These are phyloP conservation scores for Neoscytalidium dimidiatum DNA, from an alignment of 2,329 filamentous ascomycete species.

Conservation along the genomic window DNA sequence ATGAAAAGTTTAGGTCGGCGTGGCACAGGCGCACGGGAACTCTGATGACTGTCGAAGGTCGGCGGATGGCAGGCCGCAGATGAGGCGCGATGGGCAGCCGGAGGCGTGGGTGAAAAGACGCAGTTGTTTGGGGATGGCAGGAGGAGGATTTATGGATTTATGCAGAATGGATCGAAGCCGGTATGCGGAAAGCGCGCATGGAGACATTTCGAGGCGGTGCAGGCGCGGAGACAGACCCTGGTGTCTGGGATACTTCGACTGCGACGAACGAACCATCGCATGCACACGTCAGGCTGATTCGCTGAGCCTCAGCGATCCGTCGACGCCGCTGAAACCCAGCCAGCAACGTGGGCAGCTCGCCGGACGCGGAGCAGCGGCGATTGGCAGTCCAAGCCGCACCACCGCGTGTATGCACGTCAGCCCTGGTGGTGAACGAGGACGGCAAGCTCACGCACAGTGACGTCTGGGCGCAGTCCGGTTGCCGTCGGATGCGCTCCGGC, in stretches of 20 bases:
- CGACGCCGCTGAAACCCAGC: not conserved
- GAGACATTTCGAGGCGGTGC: not conserved
- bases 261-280: not conserved
- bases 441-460: not conserved
- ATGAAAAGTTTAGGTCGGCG: not conserved
- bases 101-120: not conserved
- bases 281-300: not conserved
- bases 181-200: not conserved
- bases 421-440: slow-evolving; percentile 5
- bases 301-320: not conserved
- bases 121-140: not conserved
- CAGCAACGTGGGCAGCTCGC: slow-evolving; percentile 14
- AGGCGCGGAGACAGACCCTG: slow-evolving; percentile 9
- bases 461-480: slow-evolving; percentile 4
- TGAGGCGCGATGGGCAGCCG: not conserved
- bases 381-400: slow-evolving; percentile 1
- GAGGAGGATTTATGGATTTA: not conserved
- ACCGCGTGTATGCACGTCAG: slow-evolving; percentile 4
- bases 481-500: not conserved
- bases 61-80: not conserved
- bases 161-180: not conserved
- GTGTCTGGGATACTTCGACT: not conserved
- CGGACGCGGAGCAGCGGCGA: not conserved
- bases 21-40: slow-evolving; percentile 3
- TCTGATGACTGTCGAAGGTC: not conserved